Conservation (phyloP, 805 yeast species). For the Candida multigemmis region DNA sequence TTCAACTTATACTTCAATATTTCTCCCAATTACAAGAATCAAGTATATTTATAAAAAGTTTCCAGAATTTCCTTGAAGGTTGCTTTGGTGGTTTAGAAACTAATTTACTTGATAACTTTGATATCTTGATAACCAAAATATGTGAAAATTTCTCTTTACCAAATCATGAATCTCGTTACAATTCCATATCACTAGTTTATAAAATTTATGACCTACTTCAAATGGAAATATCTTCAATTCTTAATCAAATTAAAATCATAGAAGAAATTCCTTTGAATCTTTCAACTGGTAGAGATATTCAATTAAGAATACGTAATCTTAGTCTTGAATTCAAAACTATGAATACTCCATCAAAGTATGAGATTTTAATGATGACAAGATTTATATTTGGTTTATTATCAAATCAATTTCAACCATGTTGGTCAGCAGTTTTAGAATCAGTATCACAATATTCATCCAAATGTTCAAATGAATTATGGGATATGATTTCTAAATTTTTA, state of each 20-base stretch:
- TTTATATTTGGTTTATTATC: conserved; percentile 54
- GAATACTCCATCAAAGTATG: conserved; percentile 6
- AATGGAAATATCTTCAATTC: conserved; percentile 23
- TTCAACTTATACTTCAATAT: conserved; percentile 1
- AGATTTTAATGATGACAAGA: conserved; percentile 20
- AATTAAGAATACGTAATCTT: conserved; percentile 55
- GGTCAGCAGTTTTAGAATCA: conserved; percentile 67
- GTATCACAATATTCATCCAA: conserved; percentile 31
- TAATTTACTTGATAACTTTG: conserved; percentile 4
- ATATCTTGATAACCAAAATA: conserved; percentile 6
- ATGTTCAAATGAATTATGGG: conserved; percentile 46
- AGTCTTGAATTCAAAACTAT: conserved; percentile 29
- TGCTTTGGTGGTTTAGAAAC: not conserved
- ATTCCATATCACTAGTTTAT: conserved; percentile 40
- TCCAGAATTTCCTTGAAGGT: conserved; percentile 15
- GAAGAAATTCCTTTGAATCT: conserved; percentile 71
- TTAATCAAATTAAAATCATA: conserved; percentile 47
- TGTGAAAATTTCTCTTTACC: conserved; percentile 36
- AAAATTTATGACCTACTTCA: conserved; percentile 12
- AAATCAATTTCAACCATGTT: conserved; percentile 73
- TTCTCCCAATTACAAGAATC: conserved; percentile 23
- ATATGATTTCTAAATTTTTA: conserved; percentile 29
- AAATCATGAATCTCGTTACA: conserved; percentile 39
- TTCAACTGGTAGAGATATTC: conserved; percentile 64
- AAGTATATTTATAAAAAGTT: conserved; percentile 25